These are phyloP conservation scores for Hypoxylon sp. DNA, from an alignment of 2,329 filamentous ascomycete species.

Conservation along the genomic window DNA sequence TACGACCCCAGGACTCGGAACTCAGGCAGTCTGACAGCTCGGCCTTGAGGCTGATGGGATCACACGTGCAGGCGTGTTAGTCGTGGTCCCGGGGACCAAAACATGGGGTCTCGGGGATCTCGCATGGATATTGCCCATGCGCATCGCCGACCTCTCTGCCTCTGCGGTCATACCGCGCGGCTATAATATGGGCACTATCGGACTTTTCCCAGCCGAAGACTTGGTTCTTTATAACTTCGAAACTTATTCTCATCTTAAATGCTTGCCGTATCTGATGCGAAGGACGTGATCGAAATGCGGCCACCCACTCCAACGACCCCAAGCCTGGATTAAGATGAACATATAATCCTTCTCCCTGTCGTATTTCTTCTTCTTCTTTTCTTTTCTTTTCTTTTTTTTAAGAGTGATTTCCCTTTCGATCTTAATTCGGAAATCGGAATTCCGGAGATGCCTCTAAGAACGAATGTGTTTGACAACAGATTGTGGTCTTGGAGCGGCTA, in stretches of 20 bases:
- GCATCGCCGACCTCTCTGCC: constrained; percentile 29
- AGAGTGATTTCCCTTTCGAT: background rate
- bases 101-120: constrained; percentile 32
- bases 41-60: constrained; percentile 24
- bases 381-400: too few species aligned
- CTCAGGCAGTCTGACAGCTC: too few species aligned
- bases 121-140: constrained; percentile 29
- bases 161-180: constrained; percentile 17
- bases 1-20: constrained; percentile 10
- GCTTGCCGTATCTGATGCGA: background rate
- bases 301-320: background rate
- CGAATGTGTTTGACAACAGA: background rate
- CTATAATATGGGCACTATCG: constrained; percentile 26
- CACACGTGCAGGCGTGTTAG: constrained; percentile 15
- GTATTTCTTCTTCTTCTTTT: too few species aligned
- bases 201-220: too few species aligned
- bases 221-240: too few species aligned
- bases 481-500: background rate
- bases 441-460: background rate
- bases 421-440: background rate
- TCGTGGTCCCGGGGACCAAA: constrained; percentile 24
- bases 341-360: too few species aligned
- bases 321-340: background rate
- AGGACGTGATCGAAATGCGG: background rate
- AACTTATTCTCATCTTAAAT: background rate